Evolutionary conservation across 2,329 filamentous ascomycete genomes (phyloP).

Genomic region (Mycosphaerelloides madeirae): DNA sequence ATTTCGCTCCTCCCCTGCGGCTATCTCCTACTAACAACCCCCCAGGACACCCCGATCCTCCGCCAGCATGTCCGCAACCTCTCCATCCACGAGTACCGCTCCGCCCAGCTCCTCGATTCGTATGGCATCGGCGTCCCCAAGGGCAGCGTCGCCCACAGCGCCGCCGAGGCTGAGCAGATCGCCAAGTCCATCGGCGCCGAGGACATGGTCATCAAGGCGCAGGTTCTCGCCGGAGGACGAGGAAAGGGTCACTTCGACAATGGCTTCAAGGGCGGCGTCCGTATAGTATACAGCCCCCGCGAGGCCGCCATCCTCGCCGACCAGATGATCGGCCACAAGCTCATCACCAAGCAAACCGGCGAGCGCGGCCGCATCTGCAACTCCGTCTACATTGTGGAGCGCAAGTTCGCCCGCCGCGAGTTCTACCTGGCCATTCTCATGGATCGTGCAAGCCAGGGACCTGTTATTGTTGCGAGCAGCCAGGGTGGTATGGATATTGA

Average conservation of each 20-base stretch:
- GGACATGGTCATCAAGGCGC: conserved; percentile 99
- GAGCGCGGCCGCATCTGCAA: conserved; percentile 90
- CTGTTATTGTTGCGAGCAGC: conserved; percentile 94
- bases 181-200: conserved; percentile 85
- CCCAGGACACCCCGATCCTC: conserved; percentile 50
- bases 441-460: conserved; percentile 86
- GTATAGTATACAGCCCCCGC: conserved; percentile 96
- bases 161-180: conserved; percentile 84
- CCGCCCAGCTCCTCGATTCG: conserved; percentile 80
- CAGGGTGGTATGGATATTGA: conserved; percentile 99
- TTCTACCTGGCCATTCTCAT: conserved; percentile 99
- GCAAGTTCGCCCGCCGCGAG: conserved; percentile 97
- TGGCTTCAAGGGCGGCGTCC: conserved; percentile 96
- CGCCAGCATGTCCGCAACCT: conserved; percentile 79
- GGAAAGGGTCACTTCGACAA: conserved; percentile 98
- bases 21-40: conserved; percentile 14
- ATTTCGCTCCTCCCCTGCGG: not conserved
- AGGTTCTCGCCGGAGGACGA: conserved; percentile 94
- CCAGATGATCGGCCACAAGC: conserved; percentile 99
- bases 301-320: conserved; percentile 95
- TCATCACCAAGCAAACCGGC: conserved; percentile 99
- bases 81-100: conserved; percentile 97
- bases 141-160: conserved; percentile 76
- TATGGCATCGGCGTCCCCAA: conserved; percentile 93
- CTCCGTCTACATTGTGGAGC: conserved; percentile 97